Evolutionary conservation across 257 asterid genomes (phyloP).

Genomic region (Fraxinus quadrangulata): DNA sequence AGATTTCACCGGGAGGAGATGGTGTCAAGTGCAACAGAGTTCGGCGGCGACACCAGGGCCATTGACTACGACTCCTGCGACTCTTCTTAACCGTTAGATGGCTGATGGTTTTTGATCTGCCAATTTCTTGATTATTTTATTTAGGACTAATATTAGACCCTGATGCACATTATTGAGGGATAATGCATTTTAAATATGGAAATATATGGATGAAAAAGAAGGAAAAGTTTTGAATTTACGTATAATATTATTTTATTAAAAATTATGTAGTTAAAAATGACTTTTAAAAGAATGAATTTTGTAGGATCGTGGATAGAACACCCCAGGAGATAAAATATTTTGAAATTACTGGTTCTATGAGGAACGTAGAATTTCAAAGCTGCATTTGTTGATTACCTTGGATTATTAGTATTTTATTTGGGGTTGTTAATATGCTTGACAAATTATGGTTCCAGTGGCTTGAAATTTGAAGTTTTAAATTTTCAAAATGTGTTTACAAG

Average conservation of each 20-base stretch:
- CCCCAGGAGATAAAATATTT: background rate
- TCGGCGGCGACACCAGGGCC: slow-evolving; percentile 26
- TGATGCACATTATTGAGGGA: no score
- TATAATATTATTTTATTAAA: no score
- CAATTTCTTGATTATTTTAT: slow-evolving; percentile 11
- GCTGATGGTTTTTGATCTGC: slow-evolving; percentile 2
- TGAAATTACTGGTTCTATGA: background rate
- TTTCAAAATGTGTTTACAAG: background rate
- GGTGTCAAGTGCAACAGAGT: slow-evolving; percentile 26
- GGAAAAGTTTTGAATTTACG: no score
- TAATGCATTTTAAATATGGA: no score
- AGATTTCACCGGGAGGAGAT: slow-evolving; percentile 34
- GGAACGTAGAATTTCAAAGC: no score
- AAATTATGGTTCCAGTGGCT: background rate
- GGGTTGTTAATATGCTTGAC: background rate
- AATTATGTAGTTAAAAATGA: no score
- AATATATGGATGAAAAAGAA: no score
- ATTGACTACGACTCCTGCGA: slow-evolving; percentile 31
- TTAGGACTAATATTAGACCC: background rate
- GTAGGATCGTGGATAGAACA: no score
- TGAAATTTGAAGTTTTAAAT: background rate
- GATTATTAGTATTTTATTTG: background rate
- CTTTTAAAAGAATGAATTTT: no score
- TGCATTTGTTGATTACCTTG: no score
- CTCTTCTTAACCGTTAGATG: slow-evolving; percentile 32